Base-by-base conservation (phyloP, 495 filamentous ascomycete species). In the Tetracladium marchalianum region DNA sequence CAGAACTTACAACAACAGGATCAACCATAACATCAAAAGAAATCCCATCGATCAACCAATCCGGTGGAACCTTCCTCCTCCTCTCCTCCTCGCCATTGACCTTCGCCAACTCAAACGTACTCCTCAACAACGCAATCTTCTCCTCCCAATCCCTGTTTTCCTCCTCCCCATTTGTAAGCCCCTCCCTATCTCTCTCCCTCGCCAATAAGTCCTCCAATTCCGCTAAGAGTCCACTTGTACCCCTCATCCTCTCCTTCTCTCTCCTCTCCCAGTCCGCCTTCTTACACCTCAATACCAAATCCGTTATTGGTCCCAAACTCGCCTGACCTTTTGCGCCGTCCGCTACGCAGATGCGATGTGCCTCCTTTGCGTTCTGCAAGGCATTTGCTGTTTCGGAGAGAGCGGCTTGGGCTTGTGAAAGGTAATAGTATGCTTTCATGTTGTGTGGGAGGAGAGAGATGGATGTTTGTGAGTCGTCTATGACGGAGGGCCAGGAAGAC, bases 1-100 rank as follows among this genome's bases (percentile, higher is more conserved):
- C 22, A 27, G 7, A 4, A 68, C 73, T 57, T 64, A 82, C 78
- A 13, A 90, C 71, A 11, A 92, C 85, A 4, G 87, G 92, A 64
- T 98, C 92, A 54, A 90, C 75, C 90, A 98, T 95, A 49, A 96
- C 75, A 33, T 77, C 73, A 53, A 96, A 96, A 0, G 83, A 87
- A 42, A 98, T 97, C 17, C 81, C 82, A 58, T 97, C 92, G 36
- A 98, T 72, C 0, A 85, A 69, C 69, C 87, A 87, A 50, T 95
- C 90, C 0, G 92, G 90, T 2, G 94, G 85, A 52, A 82, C 66
- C 44, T 85, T 70, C 55, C 62, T 67, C 52, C 60, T 46, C 50
- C 61, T 49, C 42, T 71, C 70, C 55, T 67, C 31, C 71, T 59
- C 37, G 86, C 50, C 52, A 0, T 44, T 47, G 0, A 44, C n/a